phyloP scores from a whole-genome alignment of 2,329 filamentous ascomycete genomes.

The Pseudogymnoascus sp. region DNA sequence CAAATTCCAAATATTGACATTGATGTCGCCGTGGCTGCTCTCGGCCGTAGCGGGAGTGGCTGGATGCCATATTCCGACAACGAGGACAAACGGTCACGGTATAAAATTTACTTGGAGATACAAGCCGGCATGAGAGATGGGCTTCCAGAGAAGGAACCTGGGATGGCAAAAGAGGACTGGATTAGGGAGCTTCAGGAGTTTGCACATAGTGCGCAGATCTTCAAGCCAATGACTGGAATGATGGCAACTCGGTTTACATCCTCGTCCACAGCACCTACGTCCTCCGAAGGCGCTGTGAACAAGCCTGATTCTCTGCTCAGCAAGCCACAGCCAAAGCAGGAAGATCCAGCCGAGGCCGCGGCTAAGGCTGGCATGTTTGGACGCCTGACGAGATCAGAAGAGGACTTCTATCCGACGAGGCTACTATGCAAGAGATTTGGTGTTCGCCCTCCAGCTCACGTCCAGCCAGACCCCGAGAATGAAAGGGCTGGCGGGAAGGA shows the following conservation, averaged over 20 bases:
- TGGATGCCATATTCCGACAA: conserved; percentile 83
- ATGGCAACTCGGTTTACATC: conserved; percentile 94
- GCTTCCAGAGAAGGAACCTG: conserved; percentile 43
- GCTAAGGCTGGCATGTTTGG: conserved; percentile 92
- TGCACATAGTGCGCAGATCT: conserved; percentile 64
- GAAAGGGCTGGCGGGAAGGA: conserved; percentile 20
- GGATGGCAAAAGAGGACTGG: conserved; percentile 62
- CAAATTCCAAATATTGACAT: conserved; percentile 59
- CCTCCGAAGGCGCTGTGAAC: conserved; percentile 32
- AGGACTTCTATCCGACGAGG: conserved; percentile 71
- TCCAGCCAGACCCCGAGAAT: conserved; percentile 43
- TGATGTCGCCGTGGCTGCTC: conserved; percentile 58
- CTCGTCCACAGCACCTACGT: conserved; percentile 42
- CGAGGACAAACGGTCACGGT: conserved; percentile 69
- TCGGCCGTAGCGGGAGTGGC: conserved; percentile 55
- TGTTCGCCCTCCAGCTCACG: conserved; percentile 67
- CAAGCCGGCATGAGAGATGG: conserved; percentile 55
- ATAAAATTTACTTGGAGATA: conserved; percentile 72
- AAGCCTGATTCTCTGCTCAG: conserved; percentile 36
- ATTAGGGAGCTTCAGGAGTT: conserved; percentile 70
- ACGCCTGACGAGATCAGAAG: conserved; percentile 65
- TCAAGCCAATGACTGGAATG: conserved; percentile 81
- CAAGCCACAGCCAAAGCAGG: conserved; percentile 46
- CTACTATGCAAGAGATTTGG: conserved; percentile 93
- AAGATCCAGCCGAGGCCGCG: conserved; percentile 76